phyloP scores from a whole-genome alignment of 2,329 filamentous ascomycete genomes.

The Pseudogymnoascus pannorum region DNA sequence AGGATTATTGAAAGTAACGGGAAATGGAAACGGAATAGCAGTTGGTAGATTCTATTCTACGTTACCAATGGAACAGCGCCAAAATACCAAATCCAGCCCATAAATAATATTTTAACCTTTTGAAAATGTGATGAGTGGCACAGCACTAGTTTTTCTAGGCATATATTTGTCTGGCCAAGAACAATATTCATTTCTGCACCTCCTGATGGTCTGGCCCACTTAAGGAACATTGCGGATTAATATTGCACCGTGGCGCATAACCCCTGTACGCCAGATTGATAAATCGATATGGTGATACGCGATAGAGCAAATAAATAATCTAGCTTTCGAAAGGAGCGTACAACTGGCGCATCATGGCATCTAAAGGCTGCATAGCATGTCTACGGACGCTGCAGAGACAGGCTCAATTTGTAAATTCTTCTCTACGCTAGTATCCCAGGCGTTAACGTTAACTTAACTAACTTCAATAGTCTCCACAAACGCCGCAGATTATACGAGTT shows the following conservation, averaged over 20 bases:
- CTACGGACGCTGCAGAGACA: constrained; percentile 23
- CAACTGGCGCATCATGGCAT: constrained; percentile 3
- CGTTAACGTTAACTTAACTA: constrained; percentile 13
- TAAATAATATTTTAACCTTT: not conserved
- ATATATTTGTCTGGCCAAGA: not conserved
- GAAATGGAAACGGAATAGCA: not conserved
- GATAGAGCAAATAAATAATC: constrained; percentile 5
- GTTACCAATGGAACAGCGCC: not conserved
- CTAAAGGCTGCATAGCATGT: constrained; percentile 22
- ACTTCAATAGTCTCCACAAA: constrained; percentile 11
- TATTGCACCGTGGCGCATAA: not conserved
- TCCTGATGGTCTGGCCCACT: not conserved
- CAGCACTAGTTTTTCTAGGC: not conserved
- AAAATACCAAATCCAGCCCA: not conserved
- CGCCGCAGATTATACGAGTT: constrained; percentile 3
- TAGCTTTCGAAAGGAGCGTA: not conserved
- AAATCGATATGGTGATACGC: not conserved
- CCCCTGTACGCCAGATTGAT: not conserved
- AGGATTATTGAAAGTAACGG: not conserved
- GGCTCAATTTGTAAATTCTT: constrained; percentile 12
- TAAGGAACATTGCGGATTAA: not conserved
- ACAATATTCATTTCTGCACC: not conserved
- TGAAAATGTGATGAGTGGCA: not conserved
- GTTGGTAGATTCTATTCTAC: not conserved
- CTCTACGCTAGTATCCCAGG: not conserved